Base-by-base conservation (phyloP, 2,329 filamentous ascomycete species). In the Epichloe brachyelytri region DNA sequence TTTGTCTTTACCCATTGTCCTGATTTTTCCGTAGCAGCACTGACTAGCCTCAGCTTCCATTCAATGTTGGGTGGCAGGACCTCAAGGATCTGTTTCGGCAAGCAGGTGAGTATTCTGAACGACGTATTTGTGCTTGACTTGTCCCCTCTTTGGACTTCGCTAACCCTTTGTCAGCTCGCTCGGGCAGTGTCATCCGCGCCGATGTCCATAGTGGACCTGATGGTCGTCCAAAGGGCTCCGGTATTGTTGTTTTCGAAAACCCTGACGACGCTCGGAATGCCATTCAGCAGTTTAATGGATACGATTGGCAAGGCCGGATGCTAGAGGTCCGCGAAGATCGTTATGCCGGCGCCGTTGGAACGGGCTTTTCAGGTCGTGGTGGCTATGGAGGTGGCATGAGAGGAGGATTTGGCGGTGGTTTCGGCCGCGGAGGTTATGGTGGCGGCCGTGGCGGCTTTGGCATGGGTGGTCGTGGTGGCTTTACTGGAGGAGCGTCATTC, bases 41-140 rank as follows among this genome's bases (percentile, higher is more conserved):
- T 57, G 37, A 59, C 52, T 20, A 36, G 44, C 5, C 60, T 41
- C 71, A 98, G 93, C 86, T 98, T 60, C 93, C 93, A 19, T 98
- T 90, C 74, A 95, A 88, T 58, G 88, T 95, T 61, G 93, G 93
- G 67, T 98, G 93, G 93, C 93, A 98, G 73, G 93, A 98, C 70
- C 75, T 98, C 60, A 98, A 98, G 74, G 93, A 98, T 70, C 78
- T 98, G 59, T 98, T 98, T 78, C 87, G 93, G 65, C 90, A 96
- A 79, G 90, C 93, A 72, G 88, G 90, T 95, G 77, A 78, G 88
- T 77, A 34, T 38, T 20, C 12, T 44, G 33, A 15, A 10, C 14
- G 10, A 49, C 3, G 6, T 14, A 39, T n/a, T 44, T 20, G 30
- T 8, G 38, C 15, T 48, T 14, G 19, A n/a, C 26, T 20, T 41